Conservation (phyloP, 129 eudicot genomes). For the Artemisia tridentata region DNA sequence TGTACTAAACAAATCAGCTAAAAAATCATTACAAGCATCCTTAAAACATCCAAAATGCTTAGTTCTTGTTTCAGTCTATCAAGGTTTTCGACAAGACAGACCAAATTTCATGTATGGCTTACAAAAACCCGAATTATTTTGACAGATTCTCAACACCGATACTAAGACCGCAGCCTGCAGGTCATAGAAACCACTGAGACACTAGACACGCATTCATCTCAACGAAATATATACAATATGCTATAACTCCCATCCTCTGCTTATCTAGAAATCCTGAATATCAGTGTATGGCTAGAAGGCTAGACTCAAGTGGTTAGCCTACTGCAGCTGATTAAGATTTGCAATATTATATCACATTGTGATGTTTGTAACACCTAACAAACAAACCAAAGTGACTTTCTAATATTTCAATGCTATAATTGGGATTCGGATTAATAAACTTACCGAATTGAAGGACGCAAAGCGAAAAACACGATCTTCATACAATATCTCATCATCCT, state of each 20-base stretch:
- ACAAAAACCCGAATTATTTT: neutral
- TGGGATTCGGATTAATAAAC: conserved; percentile 10
- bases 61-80: too few relatives aligned
- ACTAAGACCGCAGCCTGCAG: neutral
- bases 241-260: neutral
- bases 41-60: too few relatives aligned
- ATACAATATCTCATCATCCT: conserved; percentile 81
- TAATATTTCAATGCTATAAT: neutral
- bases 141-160: neutral
- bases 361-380: neutral
- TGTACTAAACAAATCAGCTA: too few relatives aligned
- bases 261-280: neutral
- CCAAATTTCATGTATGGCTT: too few relatives aligned
- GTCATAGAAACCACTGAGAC: neutral
- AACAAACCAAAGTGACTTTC: neutral
- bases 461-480: conserved; percentile 90
- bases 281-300: neutral
- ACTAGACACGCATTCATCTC: conserved; percentile 7
- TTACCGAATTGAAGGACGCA: conserved; percentile 86
- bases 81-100: too few relatives aligned
- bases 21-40: too few relatives aligned
- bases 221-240: conserved; percentile 6
- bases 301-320: neutral
- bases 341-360: neutral
- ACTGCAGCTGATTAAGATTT: neutral